Evolutionary conservation across 2,329 filamentous ascomycete species (phyloP), one percentile per base, ranked within the genome.

Genomic region (Aspergillus sp.): DNA sequence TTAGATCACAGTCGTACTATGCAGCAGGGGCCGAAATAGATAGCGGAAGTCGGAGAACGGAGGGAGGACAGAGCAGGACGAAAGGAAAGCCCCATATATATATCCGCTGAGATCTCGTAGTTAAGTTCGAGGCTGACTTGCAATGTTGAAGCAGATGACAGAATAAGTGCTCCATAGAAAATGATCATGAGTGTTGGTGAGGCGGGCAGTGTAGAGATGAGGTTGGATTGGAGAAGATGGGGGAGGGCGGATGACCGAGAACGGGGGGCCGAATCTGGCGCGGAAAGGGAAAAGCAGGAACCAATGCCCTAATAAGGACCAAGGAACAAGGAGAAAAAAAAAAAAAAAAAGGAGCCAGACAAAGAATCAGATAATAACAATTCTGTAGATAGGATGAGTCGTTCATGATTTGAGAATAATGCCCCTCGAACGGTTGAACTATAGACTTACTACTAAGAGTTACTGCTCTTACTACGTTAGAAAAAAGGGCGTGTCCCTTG

Each of bases 201-300:
- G n/a, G 33, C 33, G 37, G 3, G 17, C 37, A 39, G 25, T 15
- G 46, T 48, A 32, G n/a, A 35, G 20, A 33, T 41, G 43, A 41
- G 41, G 39, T 50, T 48, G 33, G 9, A 35, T n/a, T 44, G 30
- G 38, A 19, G n/a, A 15, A 22, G 41, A n/a, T 43, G 41, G 12
- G 6, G 25, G 25, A 15, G 25, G 25, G 27, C 27, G 42, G 17
- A 20, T 32, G 20, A 33, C 41, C 13, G 41, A 30, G 41, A 43
- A 25, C 25, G 41, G 37, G 30, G 17, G 25, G n/a, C n/a, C n/a
- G 13, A 37, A 19, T 37, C 13, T 37, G 17, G n/a, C 10, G 17
- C n/a, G 17, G 17, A 37, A 37, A 37, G 33, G 33, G 33, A 37
- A 37, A 10, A 37, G 17, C 17, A 15, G 25, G 25, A 30, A 30